Base-by-base conservation (phyloP, 768 basidiomycete species). In the Lyophyllum shimeji region DNA sequence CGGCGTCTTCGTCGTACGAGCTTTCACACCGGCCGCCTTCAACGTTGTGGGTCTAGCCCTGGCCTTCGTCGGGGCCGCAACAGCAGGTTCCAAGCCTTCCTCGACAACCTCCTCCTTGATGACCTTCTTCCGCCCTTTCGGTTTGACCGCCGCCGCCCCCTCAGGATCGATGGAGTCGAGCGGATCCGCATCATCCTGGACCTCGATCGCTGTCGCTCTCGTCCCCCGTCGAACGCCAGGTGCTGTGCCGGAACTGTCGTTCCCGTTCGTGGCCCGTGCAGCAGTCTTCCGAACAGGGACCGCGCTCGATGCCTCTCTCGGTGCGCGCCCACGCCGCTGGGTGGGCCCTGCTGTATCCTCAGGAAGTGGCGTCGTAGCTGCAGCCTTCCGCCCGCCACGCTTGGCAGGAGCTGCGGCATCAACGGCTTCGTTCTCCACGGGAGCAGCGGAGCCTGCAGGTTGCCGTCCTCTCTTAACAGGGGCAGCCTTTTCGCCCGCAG, bases 1-100 rank as follows among this genome's bases (percentile, higher is more conserved):
- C n/a, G 73, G 73, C 0, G 69, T 72, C 65, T 64, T 67, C 27
- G 58, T 59, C 7, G 68, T 37, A 24, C 51, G 34, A 15, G 56
- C 43, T 21, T 43, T 59, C 0, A 50, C 46, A 20, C 51, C 57
- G 9, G 55, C 64, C 13, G 70, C 49, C 53, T 63, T 68, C 46
- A 59, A 45, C 23, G 58, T 39, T n/a, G 65, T 46, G 6, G 58
- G 53, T 17, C 57, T 57, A 6, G 60, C 50, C 20, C 58, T 47
- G 15, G 64, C 50, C 43, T 47, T 51, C 7, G 56, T 39, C 18
- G 60, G 40, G 6, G 50, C 33, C n/a, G 55, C 50, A 25, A 56
- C 24, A 17, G 44, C 37, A 8, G 27, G 17, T 1, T 40, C 51
- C 18, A 39, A 21, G 13, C 31, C 33, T 8, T 57, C 57, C 13